phyloP scores from a whole-genome alignment of 169 alveolate species.

The Miamiensis avidus region DNA sequence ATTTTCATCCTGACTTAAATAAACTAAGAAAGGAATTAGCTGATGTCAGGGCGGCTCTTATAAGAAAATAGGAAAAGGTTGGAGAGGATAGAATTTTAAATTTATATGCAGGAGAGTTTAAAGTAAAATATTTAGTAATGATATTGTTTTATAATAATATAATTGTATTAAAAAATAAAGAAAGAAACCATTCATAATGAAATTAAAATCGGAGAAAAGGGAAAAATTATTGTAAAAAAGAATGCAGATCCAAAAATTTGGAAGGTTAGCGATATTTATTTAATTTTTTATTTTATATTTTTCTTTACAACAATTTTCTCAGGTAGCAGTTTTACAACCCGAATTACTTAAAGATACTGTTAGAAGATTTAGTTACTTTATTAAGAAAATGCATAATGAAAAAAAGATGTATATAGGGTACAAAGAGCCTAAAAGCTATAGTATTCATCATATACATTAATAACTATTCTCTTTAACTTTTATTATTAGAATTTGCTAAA shows the following conservation, averaged over 20 bases:
- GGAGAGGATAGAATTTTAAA: background rate
- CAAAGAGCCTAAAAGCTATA: too few relatives aligned
- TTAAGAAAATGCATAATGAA: background rate
- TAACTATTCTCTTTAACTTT: too few relatives aligned
- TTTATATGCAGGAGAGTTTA: too few relatives aligned
- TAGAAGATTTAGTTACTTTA: too few relatives aligned
- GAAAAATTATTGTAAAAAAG: too few relatives aligned
- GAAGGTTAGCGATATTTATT: background rate
- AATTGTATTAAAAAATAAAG: background rate
- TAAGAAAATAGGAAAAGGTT: background rate
- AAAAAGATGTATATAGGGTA: background rate
- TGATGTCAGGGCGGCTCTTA: background rate
- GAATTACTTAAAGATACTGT: too few relatives aligned
- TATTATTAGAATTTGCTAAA: background rate
- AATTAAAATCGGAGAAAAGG: too few relatives aligned
- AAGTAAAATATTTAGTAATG: background rate
- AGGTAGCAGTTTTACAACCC: background rate
- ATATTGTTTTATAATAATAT: too few relatives aligned
- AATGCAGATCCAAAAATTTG: background rate
- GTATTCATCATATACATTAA: too few relatives aligned
- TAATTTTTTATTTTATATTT: too few relatives aligned
- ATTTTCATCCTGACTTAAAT: background rate
- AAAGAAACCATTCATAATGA: background rate
- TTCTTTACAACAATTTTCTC: too few relatives aligned
- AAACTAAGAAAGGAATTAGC: too few relatives aligned